Evolutionary conservation across 2,329 filamentous ascomycete species (phyloP).

Genomic region (Parasarocladium wereldwijsianum): DNA sequence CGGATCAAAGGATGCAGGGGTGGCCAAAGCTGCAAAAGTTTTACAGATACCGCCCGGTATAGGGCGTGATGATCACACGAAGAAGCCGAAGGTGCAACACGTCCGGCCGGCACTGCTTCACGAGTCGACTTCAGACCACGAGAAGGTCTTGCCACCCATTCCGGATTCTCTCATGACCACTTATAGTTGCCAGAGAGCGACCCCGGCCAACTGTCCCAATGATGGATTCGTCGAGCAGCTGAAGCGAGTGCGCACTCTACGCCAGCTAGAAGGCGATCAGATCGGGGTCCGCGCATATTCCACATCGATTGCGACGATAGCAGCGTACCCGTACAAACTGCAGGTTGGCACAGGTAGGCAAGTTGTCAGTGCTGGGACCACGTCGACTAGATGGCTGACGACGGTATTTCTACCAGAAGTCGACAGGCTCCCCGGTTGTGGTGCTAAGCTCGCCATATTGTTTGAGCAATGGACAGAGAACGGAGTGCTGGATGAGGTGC

Average conservation of each 20-base stretch:
- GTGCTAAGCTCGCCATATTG: constrained; percentile 61
- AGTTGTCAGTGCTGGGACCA: constrained; percentile 6
- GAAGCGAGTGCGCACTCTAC: constrained; percentile 55
- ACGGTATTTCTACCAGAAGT: too few species aligned
- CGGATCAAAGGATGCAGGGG: neutral
- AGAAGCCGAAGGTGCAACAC: constrained; percentile 1
- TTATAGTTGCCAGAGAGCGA: constrained; percentile 72
- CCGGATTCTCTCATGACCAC: constrained; percentile 47
- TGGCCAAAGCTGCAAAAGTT: neutral
- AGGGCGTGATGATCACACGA: neutral
- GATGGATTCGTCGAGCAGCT: constrained; percentile 59
- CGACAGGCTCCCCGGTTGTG: constrained; percentile 59
- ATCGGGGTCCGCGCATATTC: constrained; percentile 79
- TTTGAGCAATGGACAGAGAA: constrained; percentile 59
- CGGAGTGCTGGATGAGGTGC: constrained; percentile 47
- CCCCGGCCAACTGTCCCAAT: constrained; percentile 58
- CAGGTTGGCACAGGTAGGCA: constrained; percentile 23
- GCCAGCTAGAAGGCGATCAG: constrained; percentile 58
- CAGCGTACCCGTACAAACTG: constrained; percentile 56
- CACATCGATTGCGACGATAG: constrained; percentile 67
- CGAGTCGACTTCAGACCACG: constrained; percentile 67
- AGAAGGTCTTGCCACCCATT: constrained; percentile 46
- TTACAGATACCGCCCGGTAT: neutral
- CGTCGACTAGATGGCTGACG: too few species aligned
- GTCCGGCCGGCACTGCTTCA: constrained; percentile 34